Evolutionary conservation across 1,284 basidiomycete genomes (phyloP).

Genomic region (Marasmius oreades): DNA sequence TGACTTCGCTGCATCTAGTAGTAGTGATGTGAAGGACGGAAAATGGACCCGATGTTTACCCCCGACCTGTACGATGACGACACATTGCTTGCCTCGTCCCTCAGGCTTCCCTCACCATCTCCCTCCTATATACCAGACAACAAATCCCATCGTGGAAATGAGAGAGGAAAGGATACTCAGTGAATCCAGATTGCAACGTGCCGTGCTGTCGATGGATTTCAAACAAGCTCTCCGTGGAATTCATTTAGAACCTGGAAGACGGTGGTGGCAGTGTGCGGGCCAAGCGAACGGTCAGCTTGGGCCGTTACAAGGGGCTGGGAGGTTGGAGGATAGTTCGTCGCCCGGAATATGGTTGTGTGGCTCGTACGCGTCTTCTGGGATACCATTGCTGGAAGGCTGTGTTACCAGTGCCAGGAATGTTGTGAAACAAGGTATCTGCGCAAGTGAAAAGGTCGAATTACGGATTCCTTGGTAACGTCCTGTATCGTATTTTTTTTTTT

Average conservation of each 20-base stretch:
- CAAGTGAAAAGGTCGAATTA: conserved; percentile 29
- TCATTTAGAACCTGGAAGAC: conserved; percentile 29
- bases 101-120: conserved; percentile 26
- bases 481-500: background rate
- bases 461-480: conserved; percentile 28
- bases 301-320: conserved; percentile 47
- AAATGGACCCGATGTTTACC: conserved; percentile 42
- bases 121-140: conserved; percentile 62
- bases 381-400: conserved; percentile 65
- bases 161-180: conserved; percentile 47
- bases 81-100: conserved; percentile 44
- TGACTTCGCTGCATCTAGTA: background rate
- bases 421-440: conserved; percentile 44
- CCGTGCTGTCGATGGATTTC: conserved; percentile 46
- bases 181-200: conserved; percentile 58
- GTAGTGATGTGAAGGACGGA: background rate
- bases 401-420: conserved; percentile 57
- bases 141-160: conserved; percentile 64
- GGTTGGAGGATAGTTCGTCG: conserved; percentile 21
- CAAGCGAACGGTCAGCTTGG: conserved; percentile 36
- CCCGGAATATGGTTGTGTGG: conserved; percentile 59
- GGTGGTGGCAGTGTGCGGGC: conserved; percentile 37
- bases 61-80: conserved; percentile 60
- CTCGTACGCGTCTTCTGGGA: conserved; percentile 54
- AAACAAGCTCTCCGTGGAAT: conserved; percentile 48